These are phyloP conservation scores for Chalciporus sphaerocephalus DNA, from an alignment of 768 basidiomycete species.

Conservation along the genomic window DNA sequence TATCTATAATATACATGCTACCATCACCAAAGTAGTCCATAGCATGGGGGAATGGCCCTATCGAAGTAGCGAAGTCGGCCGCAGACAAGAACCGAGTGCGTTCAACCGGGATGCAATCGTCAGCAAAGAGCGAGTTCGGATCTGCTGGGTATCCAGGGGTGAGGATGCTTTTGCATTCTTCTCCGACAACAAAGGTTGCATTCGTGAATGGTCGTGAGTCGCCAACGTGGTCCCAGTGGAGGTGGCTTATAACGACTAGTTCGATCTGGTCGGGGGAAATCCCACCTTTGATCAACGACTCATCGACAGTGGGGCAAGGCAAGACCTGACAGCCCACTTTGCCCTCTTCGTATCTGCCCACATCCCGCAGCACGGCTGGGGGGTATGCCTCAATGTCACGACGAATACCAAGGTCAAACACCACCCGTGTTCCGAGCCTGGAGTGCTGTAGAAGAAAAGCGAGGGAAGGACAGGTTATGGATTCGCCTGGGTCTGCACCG, in stretches of 20 bases:
- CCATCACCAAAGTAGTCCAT: constrained; percentile 54
- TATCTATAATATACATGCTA: constrained; percentile 51
- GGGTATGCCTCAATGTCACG: constrained; percentile 41
- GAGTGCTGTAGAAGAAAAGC: constrained; percentile 52
- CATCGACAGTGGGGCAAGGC: constrained; percentile 34
- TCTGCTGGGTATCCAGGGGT: constrained; percentile 39
- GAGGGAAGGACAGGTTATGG: constrained; percentile 38
- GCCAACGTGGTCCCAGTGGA: constrained; percentile 51
- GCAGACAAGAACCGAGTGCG: constrained; percentile 35
- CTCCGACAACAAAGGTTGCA: constrained; percentile 45
- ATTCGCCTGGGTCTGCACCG: constrained; percentile 28
- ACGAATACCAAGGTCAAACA: constrained; percentile 56
- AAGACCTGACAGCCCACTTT: neutral
- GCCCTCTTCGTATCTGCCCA: constrained; percentile 10
- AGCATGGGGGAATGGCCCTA: constrained; percentile 47
- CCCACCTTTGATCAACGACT: constrained; percentile 48
- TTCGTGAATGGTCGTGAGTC: constrained; percentile 40
- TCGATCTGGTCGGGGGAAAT: constrained; percentile 39
- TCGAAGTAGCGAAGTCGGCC: constrained; percentile 30
- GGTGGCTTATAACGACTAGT: constrained; percentile 44
- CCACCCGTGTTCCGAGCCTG: constrained; percentile 31
- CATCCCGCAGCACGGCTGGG: constrained; percentile 24
- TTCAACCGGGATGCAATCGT: constrained; percentile 33
- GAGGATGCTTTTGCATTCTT: constrained; percentile 32
- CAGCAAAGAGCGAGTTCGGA: constrained; percentile 29